A percentile compares a stretch with the other conserved stretches of the same genome.
These are phyloP conservation scores for Cocos nucifera DNA, from an alignment of 176 grass and related monocot species.

Conservation along the genomic window DNA sequence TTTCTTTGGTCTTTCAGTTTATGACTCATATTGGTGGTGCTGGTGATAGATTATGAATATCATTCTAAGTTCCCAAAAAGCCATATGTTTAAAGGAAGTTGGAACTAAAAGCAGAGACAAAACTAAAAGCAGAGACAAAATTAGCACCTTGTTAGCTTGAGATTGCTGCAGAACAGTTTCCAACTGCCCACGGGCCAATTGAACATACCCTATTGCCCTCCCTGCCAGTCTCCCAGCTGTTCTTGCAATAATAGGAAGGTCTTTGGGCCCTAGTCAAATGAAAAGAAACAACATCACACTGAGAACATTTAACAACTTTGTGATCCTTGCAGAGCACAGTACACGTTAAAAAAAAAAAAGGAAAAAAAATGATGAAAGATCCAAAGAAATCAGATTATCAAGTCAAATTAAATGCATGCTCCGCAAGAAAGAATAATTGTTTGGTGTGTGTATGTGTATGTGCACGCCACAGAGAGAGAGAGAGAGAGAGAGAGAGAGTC, in stretches of 20 bases:
- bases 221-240: conserved; percentile 59
- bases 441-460: too few relatives aligned
- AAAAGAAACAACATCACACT: too few relatives aligned
- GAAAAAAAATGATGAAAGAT: background rate
- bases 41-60: too few relatives aligned
- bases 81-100: background rate
- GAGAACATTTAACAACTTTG: too few relatives aligned
- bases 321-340: too few relatives aligned
- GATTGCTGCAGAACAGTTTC: conserved; percentile 62
- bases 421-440: too few relatives aligned
- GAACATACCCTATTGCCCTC: conserved; percentile 57
- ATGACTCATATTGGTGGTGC: too few relatives aligned
- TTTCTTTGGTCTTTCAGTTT: too few relatives aligned
- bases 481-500: background rate
- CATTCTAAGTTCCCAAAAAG: too few relatives aligned
- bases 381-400: too few relatives aligned
- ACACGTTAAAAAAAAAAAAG: background rate
- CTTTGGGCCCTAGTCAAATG: conserved; percentile 42
- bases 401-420: too few relatives aligned
- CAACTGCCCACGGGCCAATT: conserved; percentile 53
- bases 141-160: conserved; percentile 52
- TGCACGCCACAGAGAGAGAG: background rate
- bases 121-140: background rate
- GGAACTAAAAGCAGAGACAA: background rate
- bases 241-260: conserved; percentile 66